Conservation (phyloP, 305 asterid genomes). For the Fraxinus angustifolia region DNA sequence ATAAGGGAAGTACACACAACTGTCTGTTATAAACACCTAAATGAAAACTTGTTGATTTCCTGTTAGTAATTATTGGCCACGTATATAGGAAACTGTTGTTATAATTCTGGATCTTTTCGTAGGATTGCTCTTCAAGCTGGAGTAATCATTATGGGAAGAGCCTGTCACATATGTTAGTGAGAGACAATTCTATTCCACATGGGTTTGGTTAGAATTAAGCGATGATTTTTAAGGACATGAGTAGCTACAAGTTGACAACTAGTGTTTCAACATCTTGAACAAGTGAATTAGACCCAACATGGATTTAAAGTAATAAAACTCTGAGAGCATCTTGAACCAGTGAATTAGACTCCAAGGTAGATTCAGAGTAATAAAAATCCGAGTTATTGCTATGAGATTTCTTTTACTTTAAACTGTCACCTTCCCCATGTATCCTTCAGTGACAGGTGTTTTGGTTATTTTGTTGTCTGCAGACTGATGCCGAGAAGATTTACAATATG, state of each 20-base stretch:
- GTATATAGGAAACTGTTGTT: background rate
- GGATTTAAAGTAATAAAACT: background rate
- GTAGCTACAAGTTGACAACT: background rate
- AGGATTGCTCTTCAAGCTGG: background rate
- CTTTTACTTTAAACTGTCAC: background rate
- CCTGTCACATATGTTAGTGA: background rate
- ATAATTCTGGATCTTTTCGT: background rate
- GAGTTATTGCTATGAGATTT: background rate
- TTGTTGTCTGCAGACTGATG: slow-evolving; percentile 41
- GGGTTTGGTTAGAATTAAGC: background rate
- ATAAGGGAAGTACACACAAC: background rate
- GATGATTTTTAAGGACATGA: background rate
- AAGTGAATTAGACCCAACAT: background rate
- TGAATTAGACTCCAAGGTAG: background rate
- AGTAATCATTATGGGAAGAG: background rate
- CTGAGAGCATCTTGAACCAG: background rate
- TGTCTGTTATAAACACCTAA: background rate
- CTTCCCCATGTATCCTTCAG: background rate
- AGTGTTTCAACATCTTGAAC: background rate
- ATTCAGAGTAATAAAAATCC: background rate
- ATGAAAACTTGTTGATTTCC: background rate
- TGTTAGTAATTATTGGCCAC: background rate
- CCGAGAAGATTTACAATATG: slow-evolving; percentile 56
- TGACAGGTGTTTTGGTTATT: background rate
- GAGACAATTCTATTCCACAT: background rate